Base-by-base conservation (phyloP, 2,329 filamentous ascomycete genomes). In the Alternaria consortialis region DNA sequence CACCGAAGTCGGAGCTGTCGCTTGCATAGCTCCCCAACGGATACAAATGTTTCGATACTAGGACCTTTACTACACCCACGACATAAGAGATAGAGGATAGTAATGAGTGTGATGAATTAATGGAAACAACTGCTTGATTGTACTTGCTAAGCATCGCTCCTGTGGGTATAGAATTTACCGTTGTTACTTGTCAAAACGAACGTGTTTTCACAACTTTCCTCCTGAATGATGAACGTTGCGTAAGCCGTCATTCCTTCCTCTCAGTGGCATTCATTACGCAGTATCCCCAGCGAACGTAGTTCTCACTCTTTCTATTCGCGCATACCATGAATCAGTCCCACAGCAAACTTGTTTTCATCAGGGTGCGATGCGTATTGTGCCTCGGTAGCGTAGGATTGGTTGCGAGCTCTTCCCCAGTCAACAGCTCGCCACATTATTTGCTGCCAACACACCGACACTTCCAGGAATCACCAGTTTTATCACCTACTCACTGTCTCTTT, bases 281-380 rank as follows among this genome's bases (percentile, higher is more conserved):
- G 8, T 23, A 1, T 11, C 8, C 2, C 9, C 12, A 23, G 11
- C 37, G 6, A 2, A 20, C 23, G 17, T 6, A 23, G 17, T 13
- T 9, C 9, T 40, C 23, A 17, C 23, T 23, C n/a, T 40, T 40
- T 17, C n/a, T 17, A 40, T 12, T 40, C 37, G 7, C 17, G 12
- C 37, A 0, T 31, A 7, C 3, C 15, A 25, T 7, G 1, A 0
- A 4, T n/a, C 1, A 0, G 2, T n/a, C 1, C 7, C 36, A 9
- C 17, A n/a, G 17, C 0, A 2, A 1, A 12, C 11, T 25, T 11
- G 17, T n/a, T 39, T 39, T 39, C 20, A 6, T 8, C 9, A 17
- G 17, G 15, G 7, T 39, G n/a, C 37, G n/a, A 37, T 17, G 36
- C 36, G 15, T 3, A n/a, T 17, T 20, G 17, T 17, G 2, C 37